phyloP scores from a whole-genome alignment of 148 eudicot species.

The Persicaria maculosa region DNA sequence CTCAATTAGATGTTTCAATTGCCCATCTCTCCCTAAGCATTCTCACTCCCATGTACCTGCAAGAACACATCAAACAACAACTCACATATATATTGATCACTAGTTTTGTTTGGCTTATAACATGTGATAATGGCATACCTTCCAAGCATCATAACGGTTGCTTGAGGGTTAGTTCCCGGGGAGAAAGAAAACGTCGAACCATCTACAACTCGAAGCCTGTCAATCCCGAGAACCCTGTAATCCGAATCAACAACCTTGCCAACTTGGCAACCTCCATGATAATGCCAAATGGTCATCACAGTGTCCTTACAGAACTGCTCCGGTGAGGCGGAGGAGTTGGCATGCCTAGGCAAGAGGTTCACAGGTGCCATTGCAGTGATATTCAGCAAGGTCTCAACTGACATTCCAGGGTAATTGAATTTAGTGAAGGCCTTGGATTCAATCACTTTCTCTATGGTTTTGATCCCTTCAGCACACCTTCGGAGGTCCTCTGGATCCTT shows the following conservation, averaged over 20 bases:
- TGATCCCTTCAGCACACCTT: conserved; percentile 59
- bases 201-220: conserved; percentile 51
- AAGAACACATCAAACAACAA: conserved; percentile 1
- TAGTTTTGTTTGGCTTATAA: neutral
- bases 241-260: conserved; percentile 51
- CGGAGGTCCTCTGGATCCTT: conserved; percentile 56
- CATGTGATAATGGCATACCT: conserved; percentile 30
- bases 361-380: conserved; percentile 45
- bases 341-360: conserved; percentile 44
- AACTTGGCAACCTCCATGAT: conserved; percentile 75
- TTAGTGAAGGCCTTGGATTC: conserved; percentile 45
- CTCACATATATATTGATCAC: neutral
- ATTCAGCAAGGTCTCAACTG: conserved; percentile 38
- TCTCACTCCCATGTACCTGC: conserved; percentile 79
- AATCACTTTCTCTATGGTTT: conserved; percentile 41
- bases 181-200: conserved; percentile 55
- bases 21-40: conserved; percentile 35
- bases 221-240: conserved; percentile 46
- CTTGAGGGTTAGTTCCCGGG: conserved; percentile 79
- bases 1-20: conserved; percentile 14
- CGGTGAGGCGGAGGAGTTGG: conserved; percentile 22
- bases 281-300: conserved; percentile 72
- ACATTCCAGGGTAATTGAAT: conserved; percentile 31
- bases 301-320: conserved; percentile 63
- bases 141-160: conserved; percentile 84